Evolutionary conservation across 2,329 filamentous ascomycete species (phyloP).

Genomic region (Fusarium hostae): DNA sequence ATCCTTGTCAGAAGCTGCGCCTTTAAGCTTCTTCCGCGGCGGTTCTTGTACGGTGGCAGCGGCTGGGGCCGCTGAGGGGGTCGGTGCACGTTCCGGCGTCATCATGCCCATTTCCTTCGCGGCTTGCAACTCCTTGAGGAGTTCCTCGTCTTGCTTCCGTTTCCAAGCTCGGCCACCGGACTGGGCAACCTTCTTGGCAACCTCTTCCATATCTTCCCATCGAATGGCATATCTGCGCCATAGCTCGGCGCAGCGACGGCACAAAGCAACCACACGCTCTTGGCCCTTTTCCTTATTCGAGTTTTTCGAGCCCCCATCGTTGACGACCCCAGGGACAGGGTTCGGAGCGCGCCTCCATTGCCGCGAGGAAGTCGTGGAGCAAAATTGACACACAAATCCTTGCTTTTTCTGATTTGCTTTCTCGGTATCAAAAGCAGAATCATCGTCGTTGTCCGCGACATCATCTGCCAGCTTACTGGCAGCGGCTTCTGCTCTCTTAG

Average conservation of each 20-base stretch:
- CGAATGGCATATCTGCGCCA: conserved; percentile 97
- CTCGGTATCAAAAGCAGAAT: conserved; percentile 92
- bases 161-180: conserved; percentile 86
- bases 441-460: conserved; percentile 90
- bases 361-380: conserved; percentile 78
- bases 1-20: conserved; percentile 61
- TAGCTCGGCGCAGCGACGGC: conserved; percentile 87
- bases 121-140: conserved; percentile 77
- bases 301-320: conserved; percentile 65
- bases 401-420: conserved; percentile 85
- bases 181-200: conserved; percentile 85
- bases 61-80: conserved; percentile 44
- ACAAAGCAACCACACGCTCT: conserved; percentile 83
- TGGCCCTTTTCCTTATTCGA: conserved; percentile 81
- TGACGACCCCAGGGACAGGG: conserved; percentile 75
- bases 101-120: conserved; percentile 68
- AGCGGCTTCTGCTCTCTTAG: conserved; percentile 76
- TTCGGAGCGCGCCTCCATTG: conserved; percentile 94
- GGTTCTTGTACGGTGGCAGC: conserved; percentile 58
- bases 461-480: conserved; percentile 87
- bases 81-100: conserved; percentile 57
- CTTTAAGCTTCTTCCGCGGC: conserved; percentile 74
- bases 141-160: conserved; percentile 89
- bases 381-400: conserved; percentile 94
- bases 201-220: conserved; percentile 93